A percentile compares a stretch with the other conserved stretches of the same genome.
Evolutionary conservation across 257 asterid species (phyloP).

Genomic region (Ballota nigra): DNA sequence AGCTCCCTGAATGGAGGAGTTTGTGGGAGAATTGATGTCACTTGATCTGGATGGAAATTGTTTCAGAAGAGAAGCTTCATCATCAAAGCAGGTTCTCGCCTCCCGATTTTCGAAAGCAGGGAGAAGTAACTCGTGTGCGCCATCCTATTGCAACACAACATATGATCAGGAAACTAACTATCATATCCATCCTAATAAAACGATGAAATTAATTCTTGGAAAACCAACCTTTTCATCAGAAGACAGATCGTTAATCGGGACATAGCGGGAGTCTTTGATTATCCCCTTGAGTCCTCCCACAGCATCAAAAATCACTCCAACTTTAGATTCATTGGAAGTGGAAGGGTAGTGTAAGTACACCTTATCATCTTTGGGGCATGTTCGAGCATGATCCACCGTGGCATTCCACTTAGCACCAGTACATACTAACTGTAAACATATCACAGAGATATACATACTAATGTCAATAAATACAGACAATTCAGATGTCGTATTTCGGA

Average conservation of each 20-base stretch:
- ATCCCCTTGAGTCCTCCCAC: constrained; percentile 39
- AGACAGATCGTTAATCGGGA: constrained; percentile 20
- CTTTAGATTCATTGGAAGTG: constrained; percentile 5
- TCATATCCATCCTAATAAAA: background rate
- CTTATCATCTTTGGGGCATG: constrained; percentile 29
- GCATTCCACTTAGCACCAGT: constrained; percentile 27
- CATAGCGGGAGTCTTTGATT: constrained; percentile 20
- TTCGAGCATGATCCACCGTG: constrained; percentile 38
- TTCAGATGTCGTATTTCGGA: background rate
- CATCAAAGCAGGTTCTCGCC: constrained; percentile 5
- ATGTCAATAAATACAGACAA: too few species aligned
- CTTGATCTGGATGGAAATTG: constrained; percentile 21
- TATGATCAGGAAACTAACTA: background rate
- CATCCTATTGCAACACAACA: constrained; percentile 26
- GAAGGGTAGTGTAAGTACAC: constrained; percentile 18
- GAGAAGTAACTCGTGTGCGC: constrained; percentile 24
- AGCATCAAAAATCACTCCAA: constrained; percentile 24
- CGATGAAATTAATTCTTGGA: background rate
- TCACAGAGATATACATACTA: background rate
- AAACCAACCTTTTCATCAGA: constrained; percentile 27
- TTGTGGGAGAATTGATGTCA: background rate
- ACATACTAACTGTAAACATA: constrained; percentile 32
- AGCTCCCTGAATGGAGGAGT: background rate
- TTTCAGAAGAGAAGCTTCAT: constrained; percentile 31
- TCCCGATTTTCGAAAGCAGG: constrained; percentile 31